Evolutionary conservation across 768 basidiomycete species (phyloP), one percentile per base, ranked within the genome.

Genomic region (Chalciporus piperatus): DNA sequence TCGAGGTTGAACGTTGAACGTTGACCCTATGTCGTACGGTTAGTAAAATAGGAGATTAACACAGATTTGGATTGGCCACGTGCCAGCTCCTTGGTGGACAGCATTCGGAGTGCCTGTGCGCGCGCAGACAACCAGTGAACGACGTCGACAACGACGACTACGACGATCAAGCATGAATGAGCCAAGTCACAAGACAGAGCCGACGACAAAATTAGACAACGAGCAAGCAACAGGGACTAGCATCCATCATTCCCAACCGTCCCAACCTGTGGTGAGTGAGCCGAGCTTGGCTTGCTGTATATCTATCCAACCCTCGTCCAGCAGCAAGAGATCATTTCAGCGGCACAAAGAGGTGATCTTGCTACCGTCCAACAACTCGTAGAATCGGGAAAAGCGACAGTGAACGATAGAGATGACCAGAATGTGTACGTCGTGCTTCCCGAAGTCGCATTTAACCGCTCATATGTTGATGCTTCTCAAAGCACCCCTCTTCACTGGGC

Each of bases 401-500:
- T 85, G 17, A 84, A 84, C 13, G 91, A 92, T 69, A 76, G 87
- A 43, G 96, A 98, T 70, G 78, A 80, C 25, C 89, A 96, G 67
- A 93, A 95, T 60, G 91, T 98, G 68, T 71, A 52, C 52, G 67
- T 64, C 8, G 20, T 11, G 23, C 28, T 48, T 51, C 4, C 33
- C 23, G 19, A 35, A 45, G 16, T 2, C 19, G 30, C 32, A 16
- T n/a, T 22, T 25, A 45, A 19, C 27, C 11, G 17, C 17, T 12
- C 41, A 52, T 22, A 51, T 19, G 38, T 56, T 54, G 42, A 66
- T 22, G 17, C 17, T 46, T 44, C 30, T 11, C 45, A 8, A 38
- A 69, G 68, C 55, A 96, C 95, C 0, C 88, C 97, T 2, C 80
- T 99, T 2, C 97, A 99, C 65, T 99, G 97, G 97, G 95, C 97